These are phyloP conservation scores for Aspergillus sparsus DNA, from an alignment of 495 filamentous ascomycete genomes.

Conservation along the genomic window DNA sequence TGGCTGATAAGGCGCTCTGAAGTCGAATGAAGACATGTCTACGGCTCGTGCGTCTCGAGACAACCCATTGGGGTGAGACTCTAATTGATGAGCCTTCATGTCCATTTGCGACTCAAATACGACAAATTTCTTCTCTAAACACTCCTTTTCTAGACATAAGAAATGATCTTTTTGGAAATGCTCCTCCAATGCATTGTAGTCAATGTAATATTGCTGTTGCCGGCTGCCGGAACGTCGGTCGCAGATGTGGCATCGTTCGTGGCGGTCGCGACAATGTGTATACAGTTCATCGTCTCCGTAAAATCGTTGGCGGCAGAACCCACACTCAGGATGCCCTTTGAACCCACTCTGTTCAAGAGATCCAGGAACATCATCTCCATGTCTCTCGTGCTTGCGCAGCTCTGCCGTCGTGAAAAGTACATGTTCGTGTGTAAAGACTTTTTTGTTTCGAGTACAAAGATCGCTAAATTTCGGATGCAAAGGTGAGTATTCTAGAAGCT, in stretches of 20 bases:
- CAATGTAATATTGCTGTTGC: conserved; percentile 82
- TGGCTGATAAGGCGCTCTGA: conserved; percentile 70
- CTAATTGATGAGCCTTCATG: conserved; percentile 82
- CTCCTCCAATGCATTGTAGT: conserved; percentile 79
- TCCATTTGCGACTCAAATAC: conserved; percentile 95
- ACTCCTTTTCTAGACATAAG: conserved; percentile 80
- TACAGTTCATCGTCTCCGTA: conserved; percentile 97
- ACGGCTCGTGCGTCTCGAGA: conserved; percentile 82
- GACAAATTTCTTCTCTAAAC: conserved; percentile 95
- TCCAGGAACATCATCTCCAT: conserved; percentile 89
- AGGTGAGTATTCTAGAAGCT: conserved; percentile 11
- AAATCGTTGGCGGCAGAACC: conserved; percentile 87
- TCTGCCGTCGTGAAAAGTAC: conserved; percentile 84
- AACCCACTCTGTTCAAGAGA: conserved; percentile 93
- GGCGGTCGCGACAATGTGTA: conserved; percentile 84
- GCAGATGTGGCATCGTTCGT: conserved; percentile 94
- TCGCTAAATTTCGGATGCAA: conserved; percentile 49
- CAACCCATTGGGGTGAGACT: conserved; percentile 71
- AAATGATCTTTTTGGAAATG: conserved; percentile 91
- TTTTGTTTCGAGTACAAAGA: conserved; percentile 91
- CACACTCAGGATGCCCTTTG: conserved; percentile 92
- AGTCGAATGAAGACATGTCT: conserved; percentile 83
- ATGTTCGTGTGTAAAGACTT: conserved; percentile 98
- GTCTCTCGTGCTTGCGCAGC: conserved; percentile 81
- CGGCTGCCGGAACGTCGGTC: conserved; percentile 68